These are phyloP conservation scores for Pythium grandisporangium DNA, from an alignment of 352 stramenopile genomes.

Conservation along the genomic window DNA sequence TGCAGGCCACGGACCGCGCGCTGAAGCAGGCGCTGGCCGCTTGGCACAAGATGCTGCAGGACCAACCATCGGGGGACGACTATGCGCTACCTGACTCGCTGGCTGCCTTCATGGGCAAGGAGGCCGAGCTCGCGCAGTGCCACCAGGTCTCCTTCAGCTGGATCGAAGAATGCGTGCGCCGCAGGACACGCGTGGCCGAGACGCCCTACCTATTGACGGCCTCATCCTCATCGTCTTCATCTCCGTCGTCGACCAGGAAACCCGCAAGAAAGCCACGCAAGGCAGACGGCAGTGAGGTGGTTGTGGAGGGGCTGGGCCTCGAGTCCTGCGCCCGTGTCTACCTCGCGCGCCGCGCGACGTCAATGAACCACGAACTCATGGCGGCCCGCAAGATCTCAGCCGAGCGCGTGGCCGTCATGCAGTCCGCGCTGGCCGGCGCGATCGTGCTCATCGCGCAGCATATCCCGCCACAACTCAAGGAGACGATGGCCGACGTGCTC, in stretches of 20 bases:
- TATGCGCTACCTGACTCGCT: constrained; percentile 51
- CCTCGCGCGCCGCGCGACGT: constrained; percentile 1
- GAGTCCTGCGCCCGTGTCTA: constrained; percentile 3
- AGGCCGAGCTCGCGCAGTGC: constrained; percentile 35
- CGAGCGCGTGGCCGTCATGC: constrained; percentile 45
- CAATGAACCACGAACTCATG: constrained; percentile 10
- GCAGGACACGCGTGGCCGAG: constrained; percentile 45
- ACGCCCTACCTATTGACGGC: too few species aligned
- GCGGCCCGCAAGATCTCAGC: constrained; percentile 9
- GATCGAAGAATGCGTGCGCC: constrained; percentile 72
- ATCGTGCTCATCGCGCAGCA: constrained; percentile 75
- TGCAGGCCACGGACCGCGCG: constrained; percentile 37
- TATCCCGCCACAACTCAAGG: constrained; percentile 50
- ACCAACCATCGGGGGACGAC: constrained; percentile 17
- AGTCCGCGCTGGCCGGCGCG: constrained; percentile 32
- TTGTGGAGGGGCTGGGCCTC: constrained; percentile 10
- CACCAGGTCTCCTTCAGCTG: constrained; percentile 67
- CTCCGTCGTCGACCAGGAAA: neutral
- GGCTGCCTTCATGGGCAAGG: constrained; percentile 41
- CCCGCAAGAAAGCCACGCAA: neutral
- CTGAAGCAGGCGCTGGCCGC: constrained; percentile 21
- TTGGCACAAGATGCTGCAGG: constrained; percentile 34
- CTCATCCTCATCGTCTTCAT: too few species aligned
- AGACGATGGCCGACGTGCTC: constrained; percentile 53
- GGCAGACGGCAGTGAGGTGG: constrained; percentile 4